phyloP scores from a whole-genome alignment of 164 flowering plant species.

The Tinospora cordifolia region DNA sequence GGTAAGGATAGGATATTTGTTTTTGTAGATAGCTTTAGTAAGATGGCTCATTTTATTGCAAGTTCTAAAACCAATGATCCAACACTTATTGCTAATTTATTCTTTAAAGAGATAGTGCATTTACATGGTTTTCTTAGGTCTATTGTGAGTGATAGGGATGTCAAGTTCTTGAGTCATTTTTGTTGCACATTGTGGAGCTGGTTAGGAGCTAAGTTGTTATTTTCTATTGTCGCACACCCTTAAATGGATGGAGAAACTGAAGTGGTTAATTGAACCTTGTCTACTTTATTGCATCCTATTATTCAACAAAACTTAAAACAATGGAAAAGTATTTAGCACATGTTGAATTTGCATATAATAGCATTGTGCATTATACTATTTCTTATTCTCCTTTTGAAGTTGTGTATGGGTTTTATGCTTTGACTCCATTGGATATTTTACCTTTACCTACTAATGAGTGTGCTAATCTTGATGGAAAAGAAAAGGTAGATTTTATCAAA shows the following conservation, averaged over 20 bases:
- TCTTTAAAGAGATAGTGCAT: background rate
- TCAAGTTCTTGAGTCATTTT: background rate
- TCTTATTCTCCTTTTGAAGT: slow-evolving; percentile 11
- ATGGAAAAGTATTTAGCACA: background rate
- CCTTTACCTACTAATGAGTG: no score
- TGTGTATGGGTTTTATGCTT: slow-evolving; percentile 15
- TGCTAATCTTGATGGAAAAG: slow-evolving; percentile 4
- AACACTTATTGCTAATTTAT: background rate
- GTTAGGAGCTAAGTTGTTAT: slow-evolving; percentile 5
- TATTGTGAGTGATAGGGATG: slow-evolving; percentile 7
- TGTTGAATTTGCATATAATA: slow-evolving; percentile 13
- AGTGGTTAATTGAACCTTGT: slow-evolving; percentile 9
- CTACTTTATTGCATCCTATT: background rate
- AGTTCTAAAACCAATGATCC: slow-evolving; percentile 8
- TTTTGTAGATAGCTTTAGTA: slow-evolving; percentile 2
- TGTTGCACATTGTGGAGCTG: background rate
- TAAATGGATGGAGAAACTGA: slow-evolving; percentile 11
- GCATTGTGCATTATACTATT: slow-evolving; percentile 8
- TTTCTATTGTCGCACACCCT: slow-evolving; percentile 9
- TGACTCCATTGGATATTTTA: slow-evolving; percentile 7
- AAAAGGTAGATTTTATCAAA: slow-evolving; percentile 7
- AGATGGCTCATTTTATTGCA: slow-evolving; percentile 8
- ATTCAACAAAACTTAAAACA: no score
- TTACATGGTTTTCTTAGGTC: background rate
- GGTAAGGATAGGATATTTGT: slow-evolving; percentile 9